Percentiles rank a stretch among this genome's conserved stretches.
Conservation (phyloP, 768 basidiomycete genomes). For the Pisolithus microcarpus region DNA sequence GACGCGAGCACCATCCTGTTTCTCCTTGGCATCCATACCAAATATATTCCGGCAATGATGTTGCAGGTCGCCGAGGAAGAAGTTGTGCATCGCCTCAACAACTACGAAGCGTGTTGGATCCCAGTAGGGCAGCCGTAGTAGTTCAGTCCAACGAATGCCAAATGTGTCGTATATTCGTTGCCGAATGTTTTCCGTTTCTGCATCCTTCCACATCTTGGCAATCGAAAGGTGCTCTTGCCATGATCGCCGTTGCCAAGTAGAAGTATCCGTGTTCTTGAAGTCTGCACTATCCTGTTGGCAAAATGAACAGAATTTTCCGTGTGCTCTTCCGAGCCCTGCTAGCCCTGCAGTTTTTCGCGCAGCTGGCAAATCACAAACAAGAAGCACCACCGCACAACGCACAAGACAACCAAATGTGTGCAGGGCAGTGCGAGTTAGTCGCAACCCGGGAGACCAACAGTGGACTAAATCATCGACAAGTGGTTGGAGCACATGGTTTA, state of each 20-base stretch:
- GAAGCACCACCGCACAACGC: constrained; percentile 21
- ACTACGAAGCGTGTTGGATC: constrained; percentile 21
- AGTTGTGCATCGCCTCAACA: constrained; percentile 34
- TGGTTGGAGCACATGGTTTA: constrained; percentile 33
- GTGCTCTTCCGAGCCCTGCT: constrained; percentile 4
- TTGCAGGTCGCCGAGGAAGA: constrained; percentile 17
- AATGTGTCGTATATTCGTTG: constrained; percentile 8
- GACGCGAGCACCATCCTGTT: background rate
- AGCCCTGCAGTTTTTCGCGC: constrained; percentile 19
- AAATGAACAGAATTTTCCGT: constrained; percentile 17
- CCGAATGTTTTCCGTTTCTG: constrained; percentile 7
- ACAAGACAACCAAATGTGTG: constrained; percentile 22
- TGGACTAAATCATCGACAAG: constrained; percentile 31
- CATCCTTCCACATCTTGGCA: constrained; percentile 13
- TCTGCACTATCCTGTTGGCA: constrained; percentile 12
- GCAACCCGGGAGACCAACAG: constrained; percentile 29
- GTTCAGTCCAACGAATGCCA: constrained; percentile 24
- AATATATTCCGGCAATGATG: constrained; percentile 12
- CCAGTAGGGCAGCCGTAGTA: constrained; percentile 32
- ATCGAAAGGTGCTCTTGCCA: constrained; percentile 11
- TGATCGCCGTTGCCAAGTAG: constrained; percentile 12
- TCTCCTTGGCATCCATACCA: constrained; percentile 6
- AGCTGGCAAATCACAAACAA: constrained; percentile 21
- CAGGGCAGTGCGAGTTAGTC: constrained; percentile 16
- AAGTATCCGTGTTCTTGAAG: constrained; percentile 15